These are phyloP conservation scores for Aspergillus bridgeri DNA, from an alignment of 495 filamentous ascomycete genomes.

Conservation along the genomic window DNA sequence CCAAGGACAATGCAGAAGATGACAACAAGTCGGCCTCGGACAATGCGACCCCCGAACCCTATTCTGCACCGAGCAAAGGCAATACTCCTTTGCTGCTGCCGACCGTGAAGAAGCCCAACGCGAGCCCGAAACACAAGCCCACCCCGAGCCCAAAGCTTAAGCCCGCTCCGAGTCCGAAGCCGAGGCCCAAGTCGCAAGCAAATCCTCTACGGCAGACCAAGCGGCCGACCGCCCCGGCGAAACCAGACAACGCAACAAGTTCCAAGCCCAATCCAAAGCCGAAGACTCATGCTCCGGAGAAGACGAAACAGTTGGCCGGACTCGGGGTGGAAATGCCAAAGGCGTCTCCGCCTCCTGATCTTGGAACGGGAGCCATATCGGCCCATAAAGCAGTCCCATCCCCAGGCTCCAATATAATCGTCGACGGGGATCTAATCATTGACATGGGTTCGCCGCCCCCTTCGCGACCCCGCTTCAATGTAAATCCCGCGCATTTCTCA, in stretches of 20 bases:
- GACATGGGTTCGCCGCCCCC: slow-evolving; percentile 49
- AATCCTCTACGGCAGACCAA: slow-evolving; percentile 38
- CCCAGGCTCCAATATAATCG: slow-evolving; percentile 43
- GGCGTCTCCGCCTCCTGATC: slow-evolving; percentile 31
- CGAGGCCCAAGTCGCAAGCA: slow-evolving; percentile 31
- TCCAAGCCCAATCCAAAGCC: slow-evolving; percentile 16
- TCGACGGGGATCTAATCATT: slow-evolving; percentile 48
- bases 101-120: slow-evolving; percentile 25
- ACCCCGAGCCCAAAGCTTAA: slow-evolving; percentile 29
- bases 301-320: slow-evolving; percentile 6
- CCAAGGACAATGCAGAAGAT: slow-evolving; percentile 33
- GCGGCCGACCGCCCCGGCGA: slow-evolving; percentile 17
- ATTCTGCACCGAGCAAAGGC: slow-evolving; percentile 28
- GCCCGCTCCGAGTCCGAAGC: slow-evolving; percentile 29
- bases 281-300: slow-evolving; percentile 11
- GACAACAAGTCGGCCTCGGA: slow-evolving; percentile 32
- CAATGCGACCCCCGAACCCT: slow-evolving; percentile 38
- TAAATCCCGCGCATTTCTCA: slow-evolving; percentile 43
- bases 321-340: slow-evolving; percentile 16
- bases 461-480: slow-evolving; percentile 31
- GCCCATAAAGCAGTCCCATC: slow-evolving; percentile 36
- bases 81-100: slow-evolving; percentile 31
- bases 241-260: slow-evolving; percentile 10
- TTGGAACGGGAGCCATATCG: slow-evolving; percentile 28
- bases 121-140: slow-evolving; percentile 20